These are phyloP conservation scores for Ceratobasidium papillatum DNA, from an alignment of 1,284 basidiomycete genomes.

Conservation along the genomic window DNA sequence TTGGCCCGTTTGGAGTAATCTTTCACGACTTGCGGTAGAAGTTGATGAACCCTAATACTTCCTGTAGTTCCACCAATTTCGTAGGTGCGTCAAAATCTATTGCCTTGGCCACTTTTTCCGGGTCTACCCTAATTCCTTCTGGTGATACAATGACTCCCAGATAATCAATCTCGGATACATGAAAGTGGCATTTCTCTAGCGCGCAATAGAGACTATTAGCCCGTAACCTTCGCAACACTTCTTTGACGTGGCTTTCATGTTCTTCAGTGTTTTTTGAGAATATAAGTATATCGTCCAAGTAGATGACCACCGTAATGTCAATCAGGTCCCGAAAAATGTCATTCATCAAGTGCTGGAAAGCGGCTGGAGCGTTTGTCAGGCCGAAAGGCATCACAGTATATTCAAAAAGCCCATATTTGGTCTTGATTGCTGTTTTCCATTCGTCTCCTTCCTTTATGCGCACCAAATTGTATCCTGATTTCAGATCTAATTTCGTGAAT, in stretches of 20 bases:
- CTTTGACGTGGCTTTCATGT: too few relatives aligned
- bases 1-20: slow-evolving; percentile 47
- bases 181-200: slow-evolving; percentile 48
- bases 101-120: slow-evolving; percentile 48
- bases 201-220: slow-evolving; percentile 43
- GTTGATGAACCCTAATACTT: slow-evolving; percentile 50
- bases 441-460: slow-evolving; percentile 40
- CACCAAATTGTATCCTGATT: slow-evolving; percentile 52
- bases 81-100: slow-evolving; percentile 48
- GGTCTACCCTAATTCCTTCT: slow-evolving; percentile 48
- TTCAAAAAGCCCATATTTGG: slow-evolving; percentile 24
- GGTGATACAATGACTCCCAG: slow-evolving; percentile 48
- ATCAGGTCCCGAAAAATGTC: slow-evolving; percentile 30
- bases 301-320: slow-evolving; percentile 28
- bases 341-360: slow-evolving; percentile 34
- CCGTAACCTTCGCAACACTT: slow-evolving; percentile 28
- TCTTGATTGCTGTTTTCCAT: slow-evolving; percentile 37
- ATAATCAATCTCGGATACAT: slow-evolving; percentile 47
- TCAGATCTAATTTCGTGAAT: slow-evolving; percentile 54
- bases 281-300: too few relatives aligned
- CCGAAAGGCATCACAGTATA: slow-evolving; percentile 32
- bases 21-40: slow-evolving; percentile 46
- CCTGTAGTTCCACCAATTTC: slow-evolving; percentile 46
- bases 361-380: slow-evolving; percentile 5
- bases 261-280: too few relatives aligned